Conservation (phyloP, 2,329 filamentous ascomycete genomes). For the Acrocalymma vagum region DNA sequence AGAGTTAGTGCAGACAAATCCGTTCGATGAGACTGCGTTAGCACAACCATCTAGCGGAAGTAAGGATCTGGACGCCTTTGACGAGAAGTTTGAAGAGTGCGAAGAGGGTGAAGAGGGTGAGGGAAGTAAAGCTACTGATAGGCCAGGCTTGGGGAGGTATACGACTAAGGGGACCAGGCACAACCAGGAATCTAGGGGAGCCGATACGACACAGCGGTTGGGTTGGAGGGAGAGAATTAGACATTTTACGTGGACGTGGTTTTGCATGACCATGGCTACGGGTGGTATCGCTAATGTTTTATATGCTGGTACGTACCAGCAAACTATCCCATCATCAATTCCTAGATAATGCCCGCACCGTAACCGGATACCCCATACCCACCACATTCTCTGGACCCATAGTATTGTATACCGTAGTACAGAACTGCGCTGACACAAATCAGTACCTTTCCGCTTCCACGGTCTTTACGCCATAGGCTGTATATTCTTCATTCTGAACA, state of each 20-base stretch:
- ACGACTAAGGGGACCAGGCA: too few relatives aligned
- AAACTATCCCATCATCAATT: neutral
- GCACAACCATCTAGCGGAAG: neutral
- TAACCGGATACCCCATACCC: neutral
- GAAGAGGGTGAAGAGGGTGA: neutral
- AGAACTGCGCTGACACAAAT: slow-evolving; percentile 4
- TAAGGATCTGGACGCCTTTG: too few relatives aligned
- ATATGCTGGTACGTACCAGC: slow-evolving; percentile 57
- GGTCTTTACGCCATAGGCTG: slow-evolving; percentile 58
- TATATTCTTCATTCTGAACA: slow-evolving; percentile 58
- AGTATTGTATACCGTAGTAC: neutral
- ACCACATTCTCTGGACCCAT: neutral
- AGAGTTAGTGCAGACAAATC: slow-evolving; percentile 18
- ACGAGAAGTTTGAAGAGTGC: too few relatives aligned
- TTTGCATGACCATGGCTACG: slow-evolving; percentile 73
- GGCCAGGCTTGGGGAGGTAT: too few relatives aligned
- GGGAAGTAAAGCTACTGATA: neutral
- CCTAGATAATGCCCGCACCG: neutral
- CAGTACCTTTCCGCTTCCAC: slow-evolving; percentile 52
- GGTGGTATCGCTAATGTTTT: slow-evolving; percentile 69
- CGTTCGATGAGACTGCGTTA: slow-evolving; percentile 27
- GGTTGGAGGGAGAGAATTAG: slow-evolving; percentile 64
- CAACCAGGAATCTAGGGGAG: too few relatives aligned
- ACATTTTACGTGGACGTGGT: slow-evolving; percentile 81
- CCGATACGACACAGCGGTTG: slow-evolving; percentile 10